Evolutionary conservation across 805 yeast species (phyloP), one percentile per base, ranked within the genome.

Genomic region (Saccharomycodes ludwigii): DNA sequence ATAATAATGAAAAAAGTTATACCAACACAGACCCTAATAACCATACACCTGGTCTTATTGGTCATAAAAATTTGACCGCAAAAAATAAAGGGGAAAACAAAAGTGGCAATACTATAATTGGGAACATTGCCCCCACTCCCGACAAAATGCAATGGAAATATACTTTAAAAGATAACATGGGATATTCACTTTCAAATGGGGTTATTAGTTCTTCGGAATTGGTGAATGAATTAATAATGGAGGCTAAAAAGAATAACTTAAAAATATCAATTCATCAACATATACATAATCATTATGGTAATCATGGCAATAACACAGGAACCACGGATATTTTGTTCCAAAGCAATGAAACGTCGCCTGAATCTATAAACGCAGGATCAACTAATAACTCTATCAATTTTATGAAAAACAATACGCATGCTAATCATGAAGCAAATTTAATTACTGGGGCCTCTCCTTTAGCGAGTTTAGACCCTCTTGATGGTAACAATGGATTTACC

Each of bases 251-350:
- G 30, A 65, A 70, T 41, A 65, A 68, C 13, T 56, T 79, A 26
- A 65, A 69, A 27, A 63, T 84, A 10, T 75, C 84, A 4, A 69
- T 84, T 14, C 94, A 84, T 54, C 94, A 84, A 50, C 94, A 82
- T 52, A 74, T 79, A 28, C 88, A 81, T 52, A 82, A 82, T 48
- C 85, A 80, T 53, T 76, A 78, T 52, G 63, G 66, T 6, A 66
- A 71, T 3, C 66, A 65, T 5, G 13, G 32, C 11, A 40, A 40
- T 19, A 19, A 25, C 38, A 23, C 30, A 9, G 36, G n/a, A n/a
- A n/a, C n/a, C n/a, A n/a, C n/a, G n/a, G n/a, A n/a, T n/a, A n/a
- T n/a, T n/a, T n/a, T n/a, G n/a, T n/a, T n/a, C n/a, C n/a, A n/a
- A n/a, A n/a, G n/a, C n/a, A 39, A 29, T 2, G 37, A 31, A 4